A percentile compares a stretch with the other conserved stretches of the same genome.
These are phyloP conservation scores for Plasmodium inui DNA, from an alignment of 169 alveolate species.

Conservation along the genomic window DNA sequence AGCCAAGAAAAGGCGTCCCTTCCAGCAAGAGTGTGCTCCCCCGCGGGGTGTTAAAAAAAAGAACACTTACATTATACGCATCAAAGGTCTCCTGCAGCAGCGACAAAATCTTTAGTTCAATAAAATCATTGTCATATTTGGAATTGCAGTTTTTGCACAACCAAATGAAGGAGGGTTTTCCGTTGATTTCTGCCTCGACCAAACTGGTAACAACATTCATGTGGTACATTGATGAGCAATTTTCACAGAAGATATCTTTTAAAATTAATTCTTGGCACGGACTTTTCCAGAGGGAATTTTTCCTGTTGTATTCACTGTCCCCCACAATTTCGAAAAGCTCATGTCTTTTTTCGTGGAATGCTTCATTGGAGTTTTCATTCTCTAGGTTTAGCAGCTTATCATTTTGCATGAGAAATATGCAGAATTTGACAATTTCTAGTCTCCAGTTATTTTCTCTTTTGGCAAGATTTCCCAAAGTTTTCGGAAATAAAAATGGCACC, in stretches of 20 bases:
- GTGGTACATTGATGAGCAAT: slow-evolving; percentile 82
- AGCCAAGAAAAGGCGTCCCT: not conserved
- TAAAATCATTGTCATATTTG: slow-evolving; percentile 58
- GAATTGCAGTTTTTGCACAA: slow-evolving; percentile 72
- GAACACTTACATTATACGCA: slow-evolving; percentile 51
- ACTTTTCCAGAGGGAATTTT: slow-evolving; percentile 78
- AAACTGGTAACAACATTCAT: slow-evolving; percentile 80
- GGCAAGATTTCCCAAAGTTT: slow-evolving; percentile 79
- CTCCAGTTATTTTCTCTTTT: slow-evolving; percentile 79
- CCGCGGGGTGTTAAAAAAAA: not conserved
- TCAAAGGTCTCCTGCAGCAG: slow-evolving; percentile 59
- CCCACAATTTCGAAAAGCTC: slow-evolving; percentile 79
- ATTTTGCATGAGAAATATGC: slow-evolving; percentile 79
- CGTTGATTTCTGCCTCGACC: slow-evolving; percentile 76
- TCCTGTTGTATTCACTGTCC: slow-evolving; percentile 81
- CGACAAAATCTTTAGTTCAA: slow-evolving; percentile 30
- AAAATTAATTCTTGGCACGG: slow-evolving; percentile 79
- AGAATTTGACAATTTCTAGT: slow-evolving; percentile 81
- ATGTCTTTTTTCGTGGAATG: slow-evolving; percentile 80
- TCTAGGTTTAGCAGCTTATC: slow-evolving; percentile 75
- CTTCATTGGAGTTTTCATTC: slow-evolving; percentile 72
- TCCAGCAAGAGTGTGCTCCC: not conserved
- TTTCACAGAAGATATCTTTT: slow-evolving; percentile 77
- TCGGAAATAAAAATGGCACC: slow-evolving; percentile 81
- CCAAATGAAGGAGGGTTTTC: slow-evolving; percentile 73